Conservation (phyloP, 768 basidiomycete species). For the Macrolepiota fuliginosa region DNA sequence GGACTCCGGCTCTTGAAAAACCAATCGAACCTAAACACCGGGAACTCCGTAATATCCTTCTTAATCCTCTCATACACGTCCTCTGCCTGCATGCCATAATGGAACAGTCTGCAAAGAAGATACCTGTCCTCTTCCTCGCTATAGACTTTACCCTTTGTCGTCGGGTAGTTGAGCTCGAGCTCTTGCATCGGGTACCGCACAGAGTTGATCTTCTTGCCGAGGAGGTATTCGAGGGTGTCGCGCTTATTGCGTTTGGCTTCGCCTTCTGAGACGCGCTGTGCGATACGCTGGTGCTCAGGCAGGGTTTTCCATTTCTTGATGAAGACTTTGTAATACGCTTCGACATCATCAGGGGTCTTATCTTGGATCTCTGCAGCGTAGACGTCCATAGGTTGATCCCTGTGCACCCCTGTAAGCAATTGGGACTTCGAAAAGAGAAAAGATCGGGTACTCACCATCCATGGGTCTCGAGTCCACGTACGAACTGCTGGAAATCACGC, state of each 20-base stretch:
- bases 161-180: constrained; percentile 91
- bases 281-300: constrained; percentile 76
- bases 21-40: constrained; percentile 97
- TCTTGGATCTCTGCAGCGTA: constrained; percentile 85
- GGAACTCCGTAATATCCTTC: constrained; percentile 94
- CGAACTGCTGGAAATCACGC: constrained; percentile 90
- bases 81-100: constrained; percentile 86
- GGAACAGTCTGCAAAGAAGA: constrained; percentile 81
- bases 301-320: constrained; percentile 88
- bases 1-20: constrained; percentile 94
- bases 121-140: constrained; percentile 97
- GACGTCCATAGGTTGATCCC: constrained; percentile 62
- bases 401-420: constrained; percentile 19
- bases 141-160: constrained; percentile 96
- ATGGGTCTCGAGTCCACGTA: constrained; percentile 61
- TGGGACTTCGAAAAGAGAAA: neutral
- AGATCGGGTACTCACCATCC: constrained; percentile 64
- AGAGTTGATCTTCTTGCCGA: constrained; percentile 79
- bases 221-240: constrained; percentile 73
- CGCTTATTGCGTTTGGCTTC: constrained; percentile 88
- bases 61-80: constrained; percentile 96
- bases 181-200: constrained; percentile 95
- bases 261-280: constrained; percentile 83
- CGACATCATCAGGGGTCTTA: constrained; percentile 76
- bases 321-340: constrained; percentile 79